Evolutionary conservation across 2,329 filamentous ascomycete species (phyloP), one percentile per base, ranked within the genome.

Genomic region (Fusarium annulatum): DNA sequence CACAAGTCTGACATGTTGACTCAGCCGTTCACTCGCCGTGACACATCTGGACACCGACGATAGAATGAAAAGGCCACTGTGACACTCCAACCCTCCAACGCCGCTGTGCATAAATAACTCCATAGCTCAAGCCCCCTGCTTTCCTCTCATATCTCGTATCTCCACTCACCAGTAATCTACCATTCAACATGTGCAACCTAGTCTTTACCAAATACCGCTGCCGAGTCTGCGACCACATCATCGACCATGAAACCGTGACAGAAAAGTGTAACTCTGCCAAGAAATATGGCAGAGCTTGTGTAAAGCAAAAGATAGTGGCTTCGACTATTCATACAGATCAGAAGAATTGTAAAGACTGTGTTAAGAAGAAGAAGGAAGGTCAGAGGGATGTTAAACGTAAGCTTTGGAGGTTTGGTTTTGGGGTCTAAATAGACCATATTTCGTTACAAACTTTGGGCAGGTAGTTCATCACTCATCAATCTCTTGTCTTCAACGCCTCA

Each of bases 181-280:
- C n/a, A 12, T 38, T 16, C 34, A 39, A 1, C 10, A 67, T 67
- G 64, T 67, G 64, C 33, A 51, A 34, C 18, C 42, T 58, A 41
- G n/a, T 30, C 18, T 58, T 67, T 16, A 38, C 39, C 9, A 65
- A 67, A n/a, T 51, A 58, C 19, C 39, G 38, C 26, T 67, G 64
- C 19, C 38, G 39, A 23, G 45, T 28, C 12, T 67, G 60, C 9
- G 19, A 34, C 18, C 26, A 26, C 11, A 39, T 67, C 15, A 23
- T 67, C 19, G 34, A 30, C 45, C 49, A 58, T 12, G 38, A 51
- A 9, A 58, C 12, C 18, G n/a, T 26, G 7, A 58, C 39, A 15
- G 23, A 39, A 15, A 18, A 38, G 33, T 67, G 64, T 5, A 14
- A 33, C 42, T 12, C 18, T 10, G 43, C 51, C 15, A 34, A 21